Base-by-base conservation (phyloP, 1,284 basidiomycete genomes). In the Sanghuangporus weigelae region DNA sequence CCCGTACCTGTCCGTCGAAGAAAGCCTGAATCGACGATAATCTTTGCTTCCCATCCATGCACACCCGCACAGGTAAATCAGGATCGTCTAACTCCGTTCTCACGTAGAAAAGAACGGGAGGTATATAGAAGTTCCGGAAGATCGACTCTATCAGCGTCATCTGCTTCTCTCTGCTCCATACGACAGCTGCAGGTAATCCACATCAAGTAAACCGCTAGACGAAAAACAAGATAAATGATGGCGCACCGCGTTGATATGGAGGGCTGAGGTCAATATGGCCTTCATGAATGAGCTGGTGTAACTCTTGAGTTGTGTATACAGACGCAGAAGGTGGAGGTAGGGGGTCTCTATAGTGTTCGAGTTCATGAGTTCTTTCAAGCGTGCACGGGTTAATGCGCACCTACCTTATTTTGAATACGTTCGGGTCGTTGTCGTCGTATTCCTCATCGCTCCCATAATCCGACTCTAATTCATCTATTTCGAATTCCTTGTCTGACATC, bases 11-110 rank as follows among this genome's bases (percentile, higher is more conserved):
- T 11, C 89, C 89, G 65, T 87, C 86, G 57, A 89, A 78, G 69
- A 90, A 90, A 64, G 82, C 84, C 68, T 85, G 82, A 64, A 90
- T 88, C 0, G 88, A 89, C 0, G 87, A 90, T 53, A 90, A 73
- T 53, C 89, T 77, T 75, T 90, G 89, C 70, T 91, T 92, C 2
- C 89, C 89, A 67, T 91, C 90, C n/a, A 91, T 87, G 66, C 90
- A 92, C 57, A 86, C 74, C 65, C 82, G 74, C 19, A 82, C n/a
- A 19, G 60, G 55, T 19, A 50, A 23, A 23, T 62, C 57, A 26
- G 36, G 44, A 4, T 62, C 61, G 2, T 66, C 62, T 5, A 36
- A 40, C 8, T 53, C 46, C 2, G 58, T 35, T 35, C 50, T 49
- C 10, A 63, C 53, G 36, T 63, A 53, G 50, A 84, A 83, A 12